Base-by-base conservation (phyloP, 2,329 filamentous ascomycete species). In the Monosporascus cannonballus region DNA sequence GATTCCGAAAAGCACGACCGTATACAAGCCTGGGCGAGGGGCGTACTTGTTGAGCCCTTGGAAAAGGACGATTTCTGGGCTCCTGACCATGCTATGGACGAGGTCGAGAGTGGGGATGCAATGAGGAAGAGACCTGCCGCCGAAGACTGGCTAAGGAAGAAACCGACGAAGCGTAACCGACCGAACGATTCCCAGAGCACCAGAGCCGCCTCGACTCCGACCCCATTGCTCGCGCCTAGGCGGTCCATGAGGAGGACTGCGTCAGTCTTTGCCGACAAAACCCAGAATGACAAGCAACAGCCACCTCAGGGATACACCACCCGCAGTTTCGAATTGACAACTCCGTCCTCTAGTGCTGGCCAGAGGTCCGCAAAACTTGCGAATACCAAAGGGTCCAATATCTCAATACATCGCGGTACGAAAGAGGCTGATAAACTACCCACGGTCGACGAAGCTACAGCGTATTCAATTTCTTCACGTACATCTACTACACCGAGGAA, bases 21-120 rank as follows among this genome's bases (percentile, higher is more conserved):
- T 20, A 67, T 67, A 58, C 51, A 58, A 47, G 56, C 58, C 42
- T 67, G 66, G 65, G 61, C 62, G 1, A 56, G 56, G 6, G 50
- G 55, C 24, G 54, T 67, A 7, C 51, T 54, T 9, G 17, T 36
- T 25, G 56, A 34, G n/a, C 36, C 50, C 17, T 45, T 63, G 15
- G 59, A 59, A 24, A 61, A 56, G 39, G 64, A 67, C 34, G 18
- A 50, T 22, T 68, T 68, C 47, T 68, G 66, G 66, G 65, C 61
- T 38, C 65, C 66, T 17, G 48, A 47, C 9, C 51, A 55, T 22
- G 41, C 30, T 20, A 25, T 27, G 1, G 25, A 22, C 25, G 48
- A 54, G 18, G 44, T 5, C 9, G 11, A 48, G n/a, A 47, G 44
- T 38, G 6, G 49, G 17, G 54, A 55, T n/a, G 41, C 52, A 8